Conservation (phyloP, 768 basidiomycete species). For the Xerocomellus chrysenteron region DNA sequence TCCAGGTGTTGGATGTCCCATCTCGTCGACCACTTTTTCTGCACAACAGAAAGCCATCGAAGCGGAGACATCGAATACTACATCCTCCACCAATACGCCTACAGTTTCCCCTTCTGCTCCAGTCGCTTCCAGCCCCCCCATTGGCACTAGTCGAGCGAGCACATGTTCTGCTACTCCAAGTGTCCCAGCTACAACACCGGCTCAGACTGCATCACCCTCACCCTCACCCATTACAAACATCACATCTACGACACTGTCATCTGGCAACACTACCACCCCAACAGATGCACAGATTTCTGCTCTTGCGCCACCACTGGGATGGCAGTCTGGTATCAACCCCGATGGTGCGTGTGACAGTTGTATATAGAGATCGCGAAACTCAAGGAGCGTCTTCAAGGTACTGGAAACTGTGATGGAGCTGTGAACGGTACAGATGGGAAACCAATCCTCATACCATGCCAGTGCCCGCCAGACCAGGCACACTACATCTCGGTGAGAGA, state of each 20-base stretch:
- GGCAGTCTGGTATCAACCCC: constrained; percentile 54
- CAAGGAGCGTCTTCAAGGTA: constrained; percentile 19
- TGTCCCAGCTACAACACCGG: not conserved
- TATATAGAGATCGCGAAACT: not conserved
- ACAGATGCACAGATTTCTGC: constrained; percentile 33
- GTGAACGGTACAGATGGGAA: constrained; percentile 31
- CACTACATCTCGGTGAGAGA: constrained; percentile 25
- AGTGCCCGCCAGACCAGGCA: constrained; percentile 33
- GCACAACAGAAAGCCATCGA: constrained; percentile 34
- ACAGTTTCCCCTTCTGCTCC: not conserved
- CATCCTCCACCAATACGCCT: not conserved
- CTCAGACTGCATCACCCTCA: not conserved
- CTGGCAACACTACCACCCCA: constrained; percentile 10
- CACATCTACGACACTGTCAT: not conserved
- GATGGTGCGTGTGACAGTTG: constrained; percentile 41
- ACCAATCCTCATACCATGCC: constrained; percentile 35
- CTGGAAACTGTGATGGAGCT: constrained; percentile 40
- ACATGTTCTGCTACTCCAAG: constrained; percentile 1
- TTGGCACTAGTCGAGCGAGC: not conserved
- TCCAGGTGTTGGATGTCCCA: constrained; percentile 66
- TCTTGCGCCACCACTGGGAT: constrained; percentile 60
- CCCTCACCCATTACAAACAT: not conserved
- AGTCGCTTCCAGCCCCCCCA: not conserved
- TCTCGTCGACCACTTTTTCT: constrained; percentile 59
- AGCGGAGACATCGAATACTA: constrained; percentile 10